Evolutionary conservation across 768 basidiomycete species (phyloP).

Genomic region (Serendipita indica): DNA sequence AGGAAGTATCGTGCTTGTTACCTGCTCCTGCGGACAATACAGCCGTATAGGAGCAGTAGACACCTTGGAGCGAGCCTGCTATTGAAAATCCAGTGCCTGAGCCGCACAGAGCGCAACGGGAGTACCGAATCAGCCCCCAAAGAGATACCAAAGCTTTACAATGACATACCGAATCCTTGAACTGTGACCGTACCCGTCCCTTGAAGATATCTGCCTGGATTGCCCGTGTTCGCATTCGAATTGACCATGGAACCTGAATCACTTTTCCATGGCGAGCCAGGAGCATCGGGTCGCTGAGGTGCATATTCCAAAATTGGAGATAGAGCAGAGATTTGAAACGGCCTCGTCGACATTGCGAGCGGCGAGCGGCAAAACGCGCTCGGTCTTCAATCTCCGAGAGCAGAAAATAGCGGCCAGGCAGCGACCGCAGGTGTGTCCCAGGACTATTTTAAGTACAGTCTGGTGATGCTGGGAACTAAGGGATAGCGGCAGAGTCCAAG

Average conservation of each 20-base stretch:
- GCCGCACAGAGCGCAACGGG: background rate
- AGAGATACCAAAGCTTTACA: background rate
- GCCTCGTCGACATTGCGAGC: background rate
- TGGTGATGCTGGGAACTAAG: too few species aligned
- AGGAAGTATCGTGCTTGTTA: background rate
- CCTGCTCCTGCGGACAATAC: background rate
- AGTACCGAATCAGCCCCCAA: background rate
- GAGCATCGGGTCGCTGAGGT: background rate
- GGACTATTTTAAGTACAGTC: too few species aligned
- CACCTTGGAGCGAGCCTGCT: background rate
- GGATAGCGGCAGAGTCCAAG: too few species aligned
- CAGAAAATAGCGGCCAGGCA: too few species aligned
- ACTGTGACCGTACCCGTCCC: background rate
- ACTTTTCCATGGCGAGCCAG: background rate
- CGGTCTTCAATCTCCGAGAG: too few species aligned
- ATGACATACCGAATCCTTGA: background rate
- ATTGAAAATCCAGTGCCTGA: background rate
- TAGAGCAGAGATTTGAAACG: background rate
- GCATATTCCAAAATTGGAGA: background rate
- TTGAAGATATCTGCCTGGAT: background rate
- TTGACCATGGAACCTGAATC: background rate
- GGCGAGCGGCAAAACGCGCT: background rate
- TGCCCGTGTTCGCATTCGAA: background rate
- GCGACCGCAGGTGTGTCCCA: too few species aligned
- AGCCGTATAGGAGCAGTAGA: slow-evolving; percentile 1